phyloP scores from a whole-genome alignment of 2,329 filamentous ascomycete species.

The Alternaria hordeiaustralica region DNA sequence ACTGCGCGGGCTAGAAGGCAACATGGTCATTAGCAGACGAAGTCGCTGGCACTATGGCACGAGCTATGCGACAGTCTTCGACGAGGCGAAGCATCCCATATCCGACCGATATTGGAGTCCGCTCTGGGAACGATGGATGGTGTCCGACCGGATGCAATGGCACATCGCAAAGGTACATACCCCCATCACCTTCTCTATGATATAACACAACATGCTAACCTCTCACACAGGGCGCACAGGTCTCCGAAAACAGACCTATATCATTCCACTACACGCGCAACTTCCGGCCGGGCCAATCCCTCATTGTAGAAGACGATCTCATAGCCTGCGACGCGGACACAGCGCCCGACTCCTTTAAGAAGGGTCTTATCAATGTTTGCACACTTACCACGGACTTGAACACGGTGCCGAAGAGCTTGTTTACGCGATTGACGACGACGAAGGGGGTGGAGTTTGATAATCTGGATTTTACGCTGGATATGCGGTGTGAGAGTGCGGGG shows the following conservation, averaged over 20 bases:
- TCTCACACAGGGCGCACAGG: conserved; percentile 67
- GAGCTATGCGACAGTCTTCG: conserved; percentile 80
- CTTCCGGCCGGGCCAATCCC: conserved; percentile 78
- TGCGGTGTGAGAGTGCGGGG: conserved; percentile 80
- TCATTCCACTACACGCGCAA: conserved; percentile 87
- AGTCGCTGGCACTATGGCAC: conserved; percentile 81
- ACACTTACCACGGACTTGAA: conserved; percentile 81
- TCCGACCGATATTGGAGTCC: conserved; percentile 80
- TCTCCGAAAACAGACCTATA: conserved; percentile 75
- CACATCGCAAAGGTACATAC: conserved; percentile 73
- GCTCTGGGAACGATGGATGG: conserved; percentile 83
- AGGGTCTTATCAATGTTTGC: conserved; percentile 71
- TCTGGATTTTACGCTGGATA: conserved; percentile 80
- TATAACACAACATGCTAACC: conserved; percentile 9
- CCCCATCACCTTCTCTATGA: too few species aligned
- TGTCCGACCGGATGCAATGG: conserved; percentile 84
- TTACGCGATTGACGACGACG: conserved; percentile 78
- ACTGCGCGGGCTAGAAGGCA: conserved; percentile 75
- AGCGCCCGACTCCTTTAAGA: conserved; percentile 61
- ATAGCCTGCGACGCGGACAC: conserved; percentile 76
- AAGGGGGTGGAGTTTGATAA: conserved; percentile 83
- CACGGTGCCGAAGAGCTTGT: conserved; percentile 74
- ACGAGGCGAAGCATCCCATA: conserved; percentile 75
- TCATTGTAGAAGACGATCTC: conserved; percentile 79
- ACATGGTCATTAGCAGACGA: conserved; percentile 77